Conservation (phyloP, 768 basidiomycete species). For the Lentinula lateritia region DNA sequence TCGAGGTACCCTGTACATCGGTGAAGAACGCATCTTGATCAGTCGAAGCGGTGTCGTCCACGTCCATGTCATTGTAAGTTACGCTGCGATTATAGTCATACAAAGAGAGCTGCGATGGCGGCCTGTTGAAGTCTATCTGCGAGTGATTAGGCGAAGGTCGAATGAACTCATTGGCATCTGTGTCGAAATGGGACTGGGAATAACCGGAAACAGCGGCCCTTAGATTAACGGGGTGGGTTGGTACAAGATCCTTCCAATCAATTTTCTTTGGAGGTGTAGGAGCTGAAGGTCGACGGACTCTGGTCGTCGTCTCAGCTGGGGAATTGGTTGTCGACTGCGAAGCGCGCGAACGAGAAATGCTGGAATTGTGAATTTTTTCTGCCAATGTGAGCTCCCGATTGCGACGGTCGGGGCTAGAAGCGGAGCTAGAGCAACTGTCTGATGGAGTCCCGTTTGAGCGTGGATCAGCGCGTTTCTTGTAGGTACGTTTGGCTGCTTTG, state of each 20-base stretch:
- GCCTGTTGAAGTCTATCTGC: conserved; percentile 16
- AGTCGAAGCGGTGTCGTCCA: neutral
- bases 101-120: conserved; percentile 18
- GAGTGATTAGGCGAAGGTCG: conserved; percentile 10
- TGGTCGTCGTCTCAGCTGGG: conserved; percentile 9
- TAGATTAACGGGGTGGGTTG: neutral
- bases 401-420: conserved; percentile 23
- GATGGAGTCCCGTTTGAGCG: conserved; percentile 42
- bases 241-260: conserved; percentile 3
- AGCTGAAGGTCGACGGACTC: conserved; percentile 14
- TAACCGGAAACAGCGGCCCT: conserved; percentile 2
- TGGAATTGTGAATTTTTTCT: conserved; percentile 12
- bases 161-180: neutral
- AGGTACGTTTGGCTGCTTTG: neutral
- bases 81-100: conserved; percentile 16
- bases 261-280: conserved; percentile 12
- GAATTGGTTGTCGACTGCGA: conserved; percentile 11
- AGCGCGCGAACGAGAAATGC: conserved; percentile 13
- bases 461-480: neutral
- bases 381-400: conserved; percentile 33
- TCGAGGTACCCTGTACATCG: conserved; percentile 7
- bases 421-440: conserved; percentile 37
- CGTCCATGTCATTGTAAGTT: conserved; percentile 8
- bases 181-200: conserved; percentile 5
- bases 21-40: conserved; percentile 6